Evolutionary conservation across 228 moss, liverwort and hornwort species (phyloP).

Genomic region (Sphagnum fallax): DNA sequence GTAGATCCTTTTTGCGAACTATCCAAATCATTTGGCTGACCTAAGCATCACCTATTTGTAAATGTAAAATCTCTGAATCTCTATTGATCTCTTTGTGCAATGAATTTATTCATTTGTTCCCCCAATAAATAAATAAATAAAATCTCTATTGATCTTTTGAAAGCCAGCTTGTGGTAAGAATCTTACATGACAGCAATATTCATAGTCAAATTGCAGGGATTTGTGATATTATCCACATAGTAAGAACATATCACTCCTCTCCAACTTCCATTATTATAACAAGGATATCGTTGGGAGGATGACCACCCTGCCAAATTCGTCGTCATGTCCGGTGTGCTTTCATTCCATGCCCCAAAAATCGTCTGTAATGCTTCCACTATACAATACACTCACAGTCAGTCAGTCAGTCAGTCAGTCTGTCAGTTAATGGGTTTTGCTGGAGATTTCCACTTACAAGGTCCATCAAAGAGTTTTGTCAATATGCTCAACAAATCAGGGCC

Average conservation of each 20-base stretch:
- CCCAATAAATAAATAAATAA: neutral
- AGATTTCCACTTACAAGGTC: too few species aligned
- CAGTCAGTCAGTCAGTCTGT: too few species aligned
- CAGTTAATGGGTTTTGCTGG: too few species aligned
- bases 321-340: neutral
- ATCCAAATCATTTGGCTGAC: neutral
- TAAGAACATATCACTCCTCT: neutral
- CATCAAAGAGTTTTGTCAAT: too few species aligned
- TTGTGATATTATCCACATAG: neutral
- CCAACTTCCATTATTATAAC: neutral
- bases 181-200: neutral
- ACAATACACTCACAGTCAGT: neutral
- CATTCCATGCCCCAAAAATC: constrained; percentile 8
- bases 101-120: neutral
- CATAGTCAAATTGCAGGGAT: neutral
- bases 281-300: neutral
- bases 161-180: neutral
- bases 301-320: constrained; percentile 25
- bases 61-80: neutral
- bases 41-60: neutral
- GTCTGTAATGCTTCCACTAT: constrained; percentile 13
- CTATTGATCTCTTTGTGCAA: neutral
- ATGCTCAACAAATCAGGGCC: too few species aligned
- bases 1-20: neutral
- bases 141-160: neutral